Conservation (phyloP, 805 yeast species). For the Candida pseudoglaebosa region DNA sequence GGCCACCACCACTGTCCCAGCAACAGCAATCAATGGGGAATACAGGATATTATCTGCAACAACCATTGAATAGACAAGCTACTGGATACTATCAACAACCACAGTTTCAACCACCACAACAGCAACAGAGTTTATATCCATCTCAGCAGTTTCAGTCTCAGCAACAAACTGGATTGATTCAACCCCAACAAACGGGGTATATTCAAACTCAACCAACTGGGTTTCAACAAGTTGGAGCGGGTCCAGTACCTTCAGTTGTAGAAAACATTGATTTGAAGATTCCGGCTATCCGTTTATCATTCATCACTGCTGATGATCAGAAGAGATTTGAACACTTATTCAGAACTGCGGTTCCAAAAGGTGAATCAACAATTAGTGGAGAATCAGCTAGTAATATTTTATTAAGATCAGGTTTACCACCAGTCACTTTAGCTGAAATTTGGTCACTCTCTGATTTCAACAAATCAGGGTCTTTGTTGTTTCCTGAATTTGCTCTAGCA, state of each 20-base stretch:
- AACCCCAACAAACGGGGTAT: conserved; percentile 34
- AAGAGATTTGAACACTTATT: conserved; percentile 81
- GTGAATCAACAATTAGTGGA: conserved; percentile 67
- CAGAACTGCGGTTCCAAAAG: conserved; percentile 67
- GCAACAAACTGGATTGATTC: conserved; percentile 13
- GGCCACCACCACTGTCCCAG: conserved; percentile 12
- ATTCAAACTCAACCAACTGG: conserved; percentile 46
- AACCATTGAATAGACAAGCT: conserved; percentile 26
- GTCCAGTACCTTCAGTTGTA: conserved; percentile 36
- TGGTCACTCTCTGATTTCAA: conserved; percentile 92
- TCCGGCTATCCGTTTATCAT: conserved; percentile 75
- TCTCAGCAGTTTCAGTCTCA: conserved; percentile 11
- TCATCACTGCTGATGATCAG: conserved; percentile 83
- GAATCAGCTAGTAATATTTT: conserved; percentile 75
- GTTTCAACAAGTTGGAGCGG: conserved; percentile 20
- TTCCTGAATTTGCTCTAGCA: conserved; percentile 93
- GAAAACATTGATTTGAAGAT: conserved; percentile 60
- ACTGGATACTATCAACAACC: conserved; percentile 19
- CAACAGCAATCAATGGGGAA: conserved; percentile 26
- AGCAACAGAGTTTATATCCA: conserved; percentile 15
- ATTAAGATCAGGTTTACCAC: conserved; percentile 72
- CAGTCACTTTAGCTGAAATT: conserved; percentile 73
- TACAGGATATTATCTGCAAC: conserved; percentile 41
- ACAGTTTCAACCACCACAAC: conserved; percentile 16
- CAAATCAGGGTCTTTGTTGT: conserved; percentile 77